Percentiles rank a stretch among this genome's conserved stretches.
Conservation (phyloP, 768 basidiomycete genomes). For the Naganishia randhawae region DNA sequence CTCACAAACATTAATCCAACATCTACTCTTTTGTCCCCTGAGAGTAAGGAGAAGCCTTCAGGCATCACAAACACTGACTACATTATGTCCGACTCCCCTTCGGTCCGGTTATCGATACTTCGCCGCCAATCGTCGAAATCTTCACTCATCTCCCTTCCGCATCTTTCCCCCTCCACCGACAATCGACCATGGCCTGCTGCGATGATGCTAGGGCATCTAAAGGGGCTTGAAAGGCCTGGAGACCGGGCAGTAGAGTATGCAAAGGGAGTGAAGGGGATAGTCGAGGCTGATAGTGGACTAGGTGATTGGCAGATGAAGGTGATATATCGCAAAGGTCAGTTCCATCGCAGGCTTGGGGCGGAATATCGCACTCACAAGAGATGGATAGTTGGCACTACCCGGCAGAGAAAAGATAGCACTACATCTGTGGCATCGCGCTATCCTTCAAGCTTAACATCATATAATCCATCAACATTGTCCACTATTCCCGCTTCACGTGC, state of each 20-base stretch:
- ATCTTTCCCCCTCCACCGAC: slow-evolving; percentile 1
- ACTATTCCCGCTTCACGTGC: slow-evolving; percentile 13
- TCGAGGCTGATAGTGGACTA: slow-evolving; percentile 42
- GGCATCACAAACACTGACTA: neutral
- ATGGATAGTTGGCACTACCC: neutral
- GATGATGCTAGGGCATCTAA: slow-evolving; percentile 47
- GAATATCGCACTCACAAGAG: too few relatives aligned
- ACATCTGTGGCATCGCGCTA: neutral
- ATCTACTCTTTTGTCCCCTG: neutral
- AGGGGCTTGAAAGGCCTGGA: slow-evolving; percentile 40
- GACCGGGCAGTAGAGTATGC: slow-evolving; percentile 48
- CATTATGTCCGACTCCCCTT: neutral
- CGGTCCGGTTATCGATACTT: slow-evolving; percentile 56
- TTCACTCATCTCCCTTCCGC: slow-evolving; percentile 79
- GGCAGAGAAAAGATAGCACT: slow-evolving; percentile 4
- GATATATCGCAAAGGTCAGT: slow-evolving; percentile 34
- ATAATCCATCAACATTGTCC: neutral
- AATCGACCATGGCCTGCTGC: slow-evolving; percentile 45
- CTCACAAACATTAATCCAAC: slow-evolving; percentile 5
- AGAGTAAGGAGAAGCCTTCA: neutral
- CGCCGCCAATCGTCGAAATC: slow-evolving; percentile 62
- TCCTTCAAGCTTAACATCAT: neutral
- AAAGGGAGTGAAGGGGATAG: slow-evolving; percentile 42
- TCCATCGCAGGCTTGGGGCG: neutral
- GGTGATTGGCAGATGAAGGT: slow-evolving; percentile 40